Evolutionary conservation across 2,329 filamentous ascomycete species (phyloP).

Genomic region (Microsporum audouinii): DNA sequence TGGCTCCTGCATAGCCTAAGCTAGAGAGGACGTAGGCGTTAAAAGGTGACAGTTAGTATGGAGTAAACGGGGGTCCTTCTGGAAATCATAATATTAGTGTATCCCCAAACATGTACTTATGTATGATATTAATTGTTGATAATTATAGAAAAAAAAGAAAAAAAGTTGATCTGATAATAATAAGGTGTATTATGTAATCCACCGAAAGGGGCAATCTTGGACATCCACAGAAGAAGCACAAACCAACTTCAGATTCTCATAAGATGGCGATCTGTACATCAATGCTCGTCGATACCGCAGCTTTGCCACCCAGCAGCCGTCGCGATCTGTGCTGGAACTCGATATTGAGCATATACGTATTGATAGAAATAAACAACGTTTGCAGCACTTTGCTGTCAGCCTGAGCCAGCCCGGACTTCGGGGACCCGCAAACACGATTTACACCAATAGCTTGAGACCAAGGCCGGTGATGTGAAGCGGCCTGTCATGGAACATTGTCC

Average conservation of each 20-base stretch:
- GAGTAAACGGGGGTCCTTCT: too few species aligned
- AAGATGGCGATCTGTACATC: neutral
- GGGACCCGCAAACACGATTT: neutral
- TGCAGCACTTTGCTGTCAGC: neutral
- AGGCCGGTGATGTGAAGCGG: neutral
- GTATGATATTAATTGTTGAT: neutral
- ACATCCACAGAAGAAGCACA: neutral
- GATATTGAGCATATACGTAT: neutral
- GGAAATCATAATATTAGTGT: too few species aligned
- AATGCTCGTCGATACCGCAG: neutral
- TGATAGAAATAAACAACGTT: neutral
- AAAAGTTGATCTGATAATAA: neutral
- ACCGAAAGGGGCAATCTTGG: neutral
- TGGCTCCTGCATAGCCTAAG: neutral
- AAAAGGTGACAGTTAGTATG: too few species aligned
- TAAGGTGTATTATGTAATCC: neutral
- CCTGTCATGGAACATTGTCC: neutral
- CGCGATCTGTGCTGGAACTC: neutral
- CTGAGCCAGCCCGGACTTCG: neutral
- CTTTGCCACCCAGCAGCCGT: neutral
- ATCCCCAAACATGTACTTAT: too few species aligned
- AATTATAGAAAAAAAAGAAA: neutral
- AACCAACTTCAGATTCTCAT: neutral
- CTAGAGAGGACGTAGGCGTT: too few species aligned
- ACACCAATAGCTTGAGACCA: neutral